Base-by-base conservation (phyloP, 257 asterid genomes). In the Jasminum sambac region DNA sequence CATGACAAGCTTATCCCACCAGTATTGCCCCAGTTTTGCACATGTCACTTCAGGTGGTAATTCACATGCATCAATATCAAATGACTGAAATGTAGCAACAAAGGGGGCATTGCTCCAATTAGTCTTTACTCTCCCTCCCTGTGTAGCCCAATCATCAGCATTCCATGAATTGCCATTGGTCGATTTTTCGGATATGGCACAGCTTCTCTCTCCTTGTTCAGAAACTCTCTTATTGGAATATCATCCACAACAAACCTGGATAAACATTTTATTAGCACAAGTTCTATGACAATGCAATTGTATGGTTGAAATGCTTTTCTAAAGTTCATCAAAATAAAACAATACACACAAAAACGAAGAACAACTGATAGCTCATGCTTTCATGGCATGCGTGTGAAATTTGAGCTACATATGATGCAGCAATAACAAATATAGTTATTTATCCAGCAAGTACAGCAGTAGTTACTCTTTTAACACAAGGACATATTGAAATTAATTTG, bases 131-230 rank as follows among this genome's bases (percentile, higher is more conserved):
- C 72, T 68, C 58, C 92, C 92, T 46, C 92, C 92, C 68, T 81
- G 86, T 34, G 92, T 84, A 17, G 92, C 92, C 92, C 92, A 87
- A 9, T 80, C 87, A 11, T 87, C 88, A 0, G 84, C 92, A 48
- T 87, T 80, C 92, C 92, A 87, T 79, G 81, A 44, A 87, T 76
- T 75, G 84, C 88, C 93, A 87, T 87, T 39, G 83, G 85, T 74
- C 77, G 84, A 14, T 40, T 79, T 66, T 72, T 83, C 4, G 83
- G 93, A 68, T 82, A 87, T 13, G 83, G 38, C 8, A 77, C 70
- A 0, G 87, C 84, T 24, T 66, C 77, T 19, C 67, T 57, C 78
- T 87, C 88, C 69, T 77, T 77, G 81, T 81, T 84, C n/a, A 19
- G 60, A 38, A 75, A 84, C 61, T 83, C 81, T 72, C 90, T 62